These are phyloP conservation scores for Arthrobotrys megalospora DNA, from an alignment of 2,329 filamentous ascomycete genomes.

Conservation along the genomic window DNA sequence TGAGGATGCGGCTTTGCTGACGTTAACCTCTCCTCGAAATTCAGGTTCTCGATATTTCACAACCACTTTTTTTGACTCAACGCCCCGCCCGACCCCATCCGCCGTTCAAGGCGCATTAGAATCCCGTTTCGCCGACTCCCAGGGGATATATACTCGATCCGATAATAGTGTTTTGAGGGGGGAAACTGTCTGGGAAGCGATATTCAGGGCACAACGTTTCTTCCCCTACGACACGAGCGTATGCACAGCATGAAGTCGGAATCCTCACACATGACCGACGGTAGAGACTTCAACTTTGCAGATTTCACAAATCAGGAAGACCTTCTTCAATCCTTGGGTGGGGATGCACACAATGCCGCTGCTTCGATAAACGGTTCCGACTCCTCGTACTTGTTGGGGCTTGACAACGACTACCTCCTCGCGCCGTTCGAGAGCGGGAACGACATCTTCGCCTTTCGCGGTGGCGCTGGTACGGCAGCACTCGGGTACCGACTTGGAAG, in stretches of 20 bases:
- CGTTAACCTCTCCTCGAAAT: slow-evolving; percentile 47
- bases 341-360: slow-evolving; percentile 55
- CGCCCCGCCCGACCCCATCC: slow-evolving; percentile 46
- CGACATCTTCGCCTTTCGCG: slow-evolving; percentile 57
- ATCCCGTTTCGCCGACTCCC: slow-evolving; percentile 12
- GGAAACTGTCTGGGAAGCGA: background rate
- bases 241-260: slow-evolving; percentile 53
- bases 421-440: slow-evolving; percentile 54
- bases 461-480: slow-evolving; percentile 50
- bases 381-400: slow-evolving; percentile 53
- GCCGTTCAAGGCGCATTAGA: slow-evolving; percentile 26
- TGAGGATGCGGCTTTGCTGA: slow-evolving; percentile 58
- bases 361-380: slow-evolving; percentile 52
- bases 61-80: slow-evolving; percentile 23
- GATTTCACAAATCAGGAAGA: slow-evolving; percentile 58
- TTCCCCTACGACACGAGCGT: slow-evolving; percentile 14
- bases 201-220: slow-evolving; percentile 6
- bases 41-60: slow-evolving; percentile 23
- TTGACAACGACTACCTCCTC: slow-evolving; percentile 59
- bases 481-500: slow-evolving; percentile 24
- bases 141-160: slow-evolving; percentile 10
- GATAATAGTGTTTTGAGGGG: background rate
- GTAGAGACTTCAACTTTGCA: slow-evolving; percentile 58
- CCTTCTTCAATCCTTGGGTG: slow-evolving; percentile 51
- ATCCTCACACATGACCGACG: slow-evolving; percentile 55